These are phyloP conservation scores for Mortierella sp. DNA, from an alignment of 371 early-diverging fungal genomes.

Conservation along the genomic window DNA sequence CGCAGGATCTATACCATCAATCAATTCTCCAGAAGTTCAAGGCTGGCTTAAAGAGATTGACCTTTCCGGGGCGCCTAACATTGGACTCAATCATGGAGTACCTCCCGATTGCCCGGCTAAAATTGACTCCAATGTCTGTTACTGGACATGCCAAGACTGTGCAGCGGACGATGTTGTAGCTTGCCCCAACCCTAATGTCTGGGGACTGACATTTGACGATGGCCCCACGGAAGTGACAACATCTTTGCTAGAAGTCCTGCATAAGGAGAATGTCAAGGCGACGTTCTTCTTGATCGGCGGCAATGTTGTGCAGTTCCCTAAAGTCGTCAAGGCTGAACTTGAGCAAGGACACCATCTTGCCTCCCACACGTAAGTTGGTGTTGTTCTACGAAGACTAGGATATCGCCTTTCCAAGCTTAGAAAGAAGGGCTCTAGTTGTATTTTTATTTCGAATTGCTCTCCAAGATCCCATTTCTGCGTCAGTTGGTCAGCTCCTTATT, in stretches of 20 bases:
- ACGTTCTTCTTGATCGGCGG: constrained; percentile 80
- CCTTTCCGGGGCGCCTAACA: constrained; percentile 23
- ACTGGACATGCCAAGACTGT: constrained; percentile 51
- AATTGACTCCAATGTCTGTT: constrained; percentile 23
- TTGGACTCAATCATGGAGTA: constrained; percentile 19
- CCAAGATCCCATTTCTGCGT: neutral
- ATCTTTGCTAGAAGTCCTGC: constrained; percentile 62
- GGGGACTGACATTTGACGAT: constrained; percentile 59
- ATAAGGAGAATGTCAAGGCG: constrained; percentile 63
- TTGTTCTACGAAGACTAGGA: neutral
- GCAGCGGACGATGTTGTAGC: constrained; percentile 45
- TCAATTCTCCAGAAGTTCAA: constrained; percentile 22
- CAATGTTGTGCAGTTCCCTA: constrained; percentile 57
- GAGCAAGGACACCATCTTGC: constrained; percentile 43
- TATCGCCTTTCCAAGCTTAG: neutral
- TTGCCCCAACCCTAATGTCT: constrained; percentile 42
- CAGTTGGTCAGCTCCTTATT: neutral
- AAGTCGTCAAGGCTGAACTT: constrained; percentile 44
- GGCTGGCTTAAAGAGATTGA: constrained; percentile 44
- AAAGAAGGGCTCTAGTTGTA: neutral
- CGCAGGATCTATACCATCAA: constrained; percentile 11
- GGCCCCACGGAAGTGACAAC: constrained; percentile 57
- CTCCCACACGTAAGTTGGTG: constrained; percentile 47
- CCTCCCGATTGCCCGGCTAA: constrained; percentile 34
- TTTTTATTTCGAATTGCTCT: neutral